phyloP scores from a whole-genome alignment of 2,329 filamentous ascomycete genomes.

The Thyridium curvatum region DNA sequence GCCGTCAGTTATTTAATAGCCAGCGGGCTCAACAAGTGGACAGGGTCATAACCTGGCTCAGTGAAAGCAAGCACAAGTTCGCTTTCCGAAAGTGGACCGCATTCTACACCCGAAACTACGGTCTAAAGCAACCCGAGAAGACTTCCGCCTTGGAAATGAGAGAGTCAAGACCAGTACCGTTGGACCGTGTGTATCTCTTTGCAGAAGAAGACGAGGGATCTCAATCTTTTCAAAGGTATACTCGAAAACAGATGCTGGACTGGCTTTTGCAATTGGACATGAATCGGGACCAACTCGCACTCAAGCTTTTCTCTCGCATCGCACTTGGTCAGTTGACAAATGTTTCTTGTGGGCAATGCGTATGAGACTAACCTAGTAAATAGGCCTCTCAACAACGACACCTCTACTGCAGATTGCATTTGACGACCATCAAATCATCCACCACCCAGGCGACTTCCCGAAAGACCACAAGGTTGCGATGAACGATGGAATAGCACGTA shows the following conservation, averaged over 20 bases:
- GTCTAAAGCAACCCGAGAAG: slow-evolving; percentile 28
- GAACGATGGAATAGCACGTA: slow-evolving; percentile 61
- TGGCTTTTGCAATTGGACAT: slow-evolving; percentile 43
- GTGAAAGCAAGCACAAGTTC: too few species aligned
- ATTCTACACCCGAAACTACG: slow-evolving; percentile 34
- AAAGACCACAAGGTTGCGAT: slow-evolving; percentile 39
- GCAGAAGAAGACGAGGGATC: slow-evolving; percentile 38
- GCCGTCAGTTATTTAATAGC: too few species aligned
- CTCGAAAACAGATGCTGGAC: slow-evolving; percentile 32
- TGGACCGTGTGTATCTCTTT: slow-evolving; percentile 47
- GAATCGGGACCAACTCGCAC: slow-evolving; percentile 38
- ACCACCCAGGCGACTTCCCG: slow-evolving; percentile 28
- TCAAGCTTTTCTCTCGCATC: slow-evolving; percentile 55
- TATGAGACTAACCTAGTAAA: not conserved
- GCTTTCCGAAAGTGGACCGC: slow-evolving; percentile 40
- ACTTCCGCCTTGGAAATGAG: slow-evolving; percentile 21
- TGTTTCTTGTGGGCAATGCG: slow-evolving; percentile 5
- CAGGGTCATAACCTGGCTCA: slow-evolving; percentile 26
- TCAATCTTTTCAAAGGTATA: not conserved
- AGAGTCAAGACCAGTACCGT: slow-evolving; percentile 21
- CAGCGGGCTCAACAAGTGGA: too few species aligned
- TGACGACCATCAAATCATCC: slow-evolving; percentile 36
- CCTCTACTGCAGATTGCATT: slow-evolving; percentile 35
- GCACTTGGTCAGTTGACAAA: slow-evolving; percentile 37
- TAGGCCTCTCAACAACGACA: slow-evolving; percentile 45